phyloP scores from a whole-genome alignment of 352 stramenopile species.

The Phytophthora ramorum region DNA sequence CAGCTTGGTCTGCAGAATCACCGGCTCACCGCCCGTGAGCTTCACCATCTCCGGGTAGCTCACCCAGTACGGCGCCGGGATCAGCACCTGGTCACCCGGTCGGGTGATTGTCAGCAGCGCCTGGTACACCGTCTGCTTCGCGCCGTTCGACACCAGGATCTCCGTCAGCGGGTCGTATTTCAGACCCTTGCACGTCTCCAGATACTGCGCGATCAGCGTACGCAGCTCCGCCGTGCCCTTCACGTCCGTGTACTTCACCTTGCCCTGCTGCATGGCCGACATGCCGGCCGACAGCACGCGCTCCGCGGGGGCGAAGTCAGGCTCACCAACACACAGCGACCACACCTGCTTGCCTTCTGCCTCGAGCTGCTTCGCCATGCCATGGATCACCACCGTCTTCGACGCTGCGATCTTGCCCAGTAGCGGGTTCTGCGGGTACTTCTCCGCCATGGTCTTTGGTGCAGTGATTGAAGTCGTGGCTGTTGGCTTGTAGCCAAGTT shows the following conservation, averaged over 20 bases:
- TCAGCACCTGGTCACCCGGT: constrained; percentile 94
- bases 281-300: constrained; percentile 88
- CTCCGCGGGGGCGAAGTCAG: constrained; percentile 91
- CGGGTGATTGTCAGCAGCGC: constrained; percentile 92
- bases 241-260: constrained; percentile 95
- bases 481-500: constrained; percentile 37
- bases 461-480: neutral
- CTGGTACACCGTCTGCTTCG: constrained; percentile 96
- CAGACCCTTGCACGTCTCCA: constrained; percentile 87
- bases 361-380: constrained; percentile 95
- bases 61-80: constrained; percentile 97
- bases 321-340: constrained; percentile 93
- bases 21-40: constrained; percentile 87
- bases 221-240: constrained; percentile 89
- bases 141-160: constrained; percentile 97
- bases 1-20: constrained; percentile 93
- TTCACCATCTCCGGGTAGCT: constrained; percentile 97
- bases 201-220: constrained; percentile 87
- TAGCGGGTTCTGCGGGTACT: constrained; percentile 82
- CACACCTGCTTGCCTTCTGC: constrained; percentile 89
- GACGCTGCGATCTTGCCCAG: constrained; percentile 86
- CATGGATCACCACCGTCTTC: constrained; percentile 96
- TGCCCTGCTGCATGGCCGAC: constrained; percentile 58
- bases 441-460: constrained; percentile 44
- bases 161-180: constrained; percentile 89